phyloP scores from a whole-genome alignment of 495 filamentous ascomycete species.

The Annulohypoxylon stygium region DNA sequence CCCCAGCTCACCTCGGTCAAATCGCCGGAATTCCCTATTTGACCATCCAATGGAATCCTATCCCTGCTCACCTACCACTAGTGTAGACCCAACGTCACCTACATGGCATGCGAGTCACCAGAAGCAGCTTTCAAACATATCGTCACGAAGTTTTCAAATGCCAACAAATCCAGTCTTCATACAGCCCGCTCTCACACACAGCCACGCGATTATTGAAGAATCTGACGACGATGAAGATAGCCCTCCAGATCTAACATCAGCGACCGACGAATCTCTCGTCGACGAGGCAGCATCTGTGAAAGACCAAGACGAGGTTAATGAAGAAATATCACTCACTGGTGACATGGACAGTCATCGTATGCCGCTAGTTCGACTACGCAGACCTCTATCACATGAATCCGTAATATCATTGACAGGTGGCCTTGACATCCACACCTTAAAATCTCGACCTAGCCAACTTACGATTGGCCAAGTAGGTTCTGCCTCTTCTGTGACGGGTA shows the following conservation, averaged over 20 bases:
- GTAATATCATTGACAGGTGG: conserved; percentile 67
- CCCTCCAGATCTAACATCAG: conserved; percentile 27
- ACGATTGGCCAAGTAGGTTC: conserved; percentile 60
- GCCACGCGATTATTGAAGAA: conserved; percentile 49
- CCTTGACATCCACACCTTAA: conserved; percentile 68
- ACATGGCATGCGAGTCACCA: conserved; percentile 62
- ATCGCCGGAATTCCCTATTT: conserved; percentile 80
- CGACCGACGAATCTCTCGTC: conserved; percentile 35
- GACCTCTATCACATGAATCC: conserved; percentile 65
- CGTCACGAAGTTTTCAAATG: conserved; percentile 61
- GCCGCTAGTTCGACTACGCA: conserved; percentile 48
- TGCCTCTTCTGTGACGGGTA: conserved; percentile 57
- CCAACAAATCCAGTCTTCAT: conserved; percentile 39
- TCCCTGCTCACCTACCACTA: conserved; percentile 81
- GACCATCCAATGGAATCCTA: conserved; percentile 73
- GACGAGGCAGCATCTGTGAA: conserved; percentile 39
- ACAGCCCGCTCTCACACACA: conserved; percentile 30
- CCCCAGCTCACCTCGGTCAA: conserved; percentile 85
- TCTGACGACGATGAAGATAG: conserved; percentile 44
- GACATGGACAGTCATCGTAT: conserved; percentile 35
- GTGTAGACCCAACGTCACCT: conserved; percentile 70
- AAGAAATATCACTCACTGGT: conserved; percentile 24
- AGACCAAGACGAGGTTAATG: conserved; percentile 14
- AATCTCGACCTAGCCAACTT: conserved; percentile 65
- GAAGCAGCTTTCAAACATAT: conserved; percentile 68